Conservation (phyloP, 179 eudicot species). For the Corrigiola litoralis region DNA sequence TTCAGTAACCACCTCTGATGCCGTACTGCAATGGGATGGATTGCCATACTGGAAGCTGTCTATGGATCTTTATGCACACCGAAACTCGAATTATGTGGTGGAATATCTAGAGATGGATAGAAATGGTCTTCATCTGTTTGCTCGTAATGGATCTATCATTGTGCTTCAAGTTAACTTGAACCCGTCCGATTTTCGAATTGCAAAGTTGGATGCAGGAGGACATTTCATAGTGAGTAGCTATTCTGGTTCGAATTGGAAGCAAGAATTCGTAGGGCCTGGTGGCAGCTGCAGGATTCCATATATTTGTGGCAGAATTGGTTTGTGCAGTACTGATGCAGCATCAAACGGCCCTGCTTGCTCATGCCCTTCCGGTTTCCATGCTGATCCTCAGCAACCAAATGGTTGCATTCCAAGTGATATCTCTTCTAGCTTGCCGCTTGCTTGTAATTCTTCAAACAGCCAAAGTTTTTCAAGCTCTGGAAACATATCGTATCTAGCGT, state of each 20-base stretch:
- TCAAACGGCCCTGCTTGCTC: slow-evolving; percentile 41
- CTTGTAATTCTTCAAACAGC: slow-evolving; percentile 39
- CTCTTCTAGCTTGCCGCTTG: slow-evolving; percentile 40
- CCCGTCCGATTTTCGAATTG: slow-evolving; percentile 40
- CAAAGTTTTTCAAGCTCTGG: slow-evolving; percentile 15
- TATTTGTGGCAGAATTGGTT: slow-evolving; percentile 55
- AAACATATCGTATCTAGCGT: slow-evolving; percentile 34
- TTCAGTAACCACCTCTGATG: slow-evolving; percentile 41
- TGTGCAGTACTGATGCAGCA: slow-evolving; percentile 30
- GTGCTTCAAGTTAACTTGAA: slow-evolving; percentile 39
- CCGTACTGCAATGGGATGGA: slow-evolving; percentile 53
- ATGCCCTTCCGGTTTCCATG: slow-evolving; percentile 53
- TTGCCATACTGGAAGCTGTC: slow-evolving; percentile 61
- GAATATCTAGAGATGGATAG: slow-evolving; percentile 43
- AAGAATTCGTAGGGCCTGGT: slow-evolving; percentile 42
- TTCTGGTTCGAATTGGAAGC: slow-evolving; percentile 20
- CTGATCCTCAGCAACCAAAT: slow-evolving; percentile 18
- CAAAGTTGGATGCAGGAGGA: slow-evolving; percentile 46
- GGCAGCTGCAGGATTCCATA: slow-evolving; percentile 53
- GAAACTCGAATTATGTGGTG: slow-evolving; percentile 35
- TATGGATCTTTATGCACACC: slow-evolving; percentile 41
- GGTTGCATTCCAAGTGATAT: slow-evolving; percentile 44
- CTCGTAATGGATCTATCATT: slow-evolving; percentile 33
- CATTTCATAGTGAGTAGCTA: slow-evolving; percentile 44
- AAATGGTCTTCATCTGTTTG: slow-evolving; percentile 51